phyloP scores from a whole-genome alignment of 2,329 filamentous ascomycete species.

The Canariomyces notabilis region DNA sequence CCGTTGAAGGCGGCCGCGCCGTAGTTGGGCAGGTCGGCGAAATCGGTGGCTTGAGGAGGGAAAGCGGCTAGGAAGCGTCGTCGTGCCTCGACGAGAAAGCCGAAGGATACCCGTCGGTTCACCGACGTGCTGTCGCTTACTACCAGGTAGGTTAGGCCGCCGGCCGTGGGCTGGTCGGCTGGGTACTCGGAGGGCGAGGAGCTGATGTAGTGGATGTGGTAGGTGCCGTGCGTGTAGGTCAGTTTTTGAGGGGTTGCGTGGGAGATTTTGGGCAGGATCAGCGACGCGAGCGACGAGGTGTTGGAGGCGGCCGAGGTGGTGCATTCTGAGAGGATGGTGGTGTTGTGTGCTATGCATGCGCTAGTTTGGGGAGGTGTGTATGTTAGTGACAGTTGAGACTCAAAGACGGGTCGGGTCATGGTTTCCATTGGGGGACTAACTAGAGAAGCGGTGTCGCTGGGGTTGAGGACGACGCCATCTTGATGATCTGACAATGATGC shows the following conservation, averaged over 20 bases:
- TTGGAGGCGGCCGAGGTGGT: slow-evolving; percentile 78
- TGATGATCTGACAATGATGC: slow-evolving; percentile 12
- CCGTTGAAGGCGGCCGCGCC: slow-evolving; percentile 84
- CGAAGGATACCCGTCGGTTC: slow-evolving; percentile 81
- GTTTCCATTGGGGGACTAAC: slow-evolving; percentile 45
- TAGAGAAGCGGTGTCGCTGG: slow-evolving; percentile 66
- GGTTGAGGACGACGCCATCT: slow-evolving; percentile 68
- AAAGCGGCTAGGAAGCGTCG: slow-evolving; percentile 76
- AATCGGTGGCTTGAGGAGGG: slow-evolving; percentile 60
- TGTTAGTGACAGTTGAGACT: no score
- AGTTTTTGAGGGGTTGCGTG: slow-evolving; percentile 79
- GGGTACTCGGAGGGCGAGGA: slow-evolving; percentile 68
- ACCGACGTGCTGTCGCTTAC: slow-evolving; percentile 73
- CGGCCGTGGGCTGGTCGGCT: slow-evolving; percentile 52
- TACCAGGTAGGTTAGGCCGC: slow-evolving; percentile 86
- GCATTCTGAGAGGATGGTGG: slow-evolving; percentile 89
- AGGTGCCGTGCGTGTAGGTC: slow-evolving; percentile 85
- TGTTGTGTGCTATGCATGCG: slow-evolving; percentile 89
- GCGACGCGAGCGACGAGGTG: slow-evolving; percentile 79
- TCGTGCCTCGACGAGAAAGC: slow-evolving; percentile 86
- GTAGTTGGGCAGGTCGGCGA: slow-evolving; percentile 75
- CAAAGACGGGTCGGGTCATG: no score
- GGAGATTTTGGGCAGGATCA: slow-evolving; percentile 92
- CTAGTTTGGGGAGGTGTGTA: slow-evolving; percentile 40
- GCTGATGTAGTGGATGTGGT: slow-evolving; percentile 94